These are phyloP conservation scores for Aureobasidium sp. DNA, from an alignment of 2,329 filamentous ascomycete species.

Conservation along the genomic window DNA sequence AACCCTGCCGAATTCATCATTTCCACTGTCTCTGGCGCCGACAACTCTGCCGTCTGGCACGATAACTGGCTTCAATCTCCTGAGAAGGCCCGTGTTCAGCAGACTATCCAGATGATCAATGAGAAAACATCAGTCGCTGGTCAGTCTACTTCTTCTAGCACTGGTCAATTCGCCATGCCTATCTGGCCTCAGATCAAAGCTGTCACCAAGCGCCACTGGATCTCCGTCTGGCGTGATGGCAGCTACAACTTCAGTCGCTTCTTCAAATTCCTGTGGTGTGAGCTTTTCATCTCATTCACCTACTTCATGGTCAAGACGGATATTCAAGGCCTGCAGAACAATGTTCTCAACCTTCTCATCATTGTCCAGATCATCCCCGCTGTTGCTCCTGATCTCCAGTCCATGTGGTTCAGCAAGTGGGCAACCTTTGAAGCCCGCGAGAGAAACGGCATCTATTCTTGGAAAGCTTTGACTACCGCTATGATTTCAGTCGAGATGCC, in stretches of 20 bases:
- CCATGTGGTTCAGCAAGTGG: constrained; percentile 48
- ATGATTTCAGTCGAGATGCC: constrained; percentile 64
- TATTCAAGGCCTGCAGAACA: constrained; percentile 28
- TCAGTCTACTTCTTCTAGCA: neutral
- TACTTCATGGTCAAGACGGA: constrained; percentile 32
- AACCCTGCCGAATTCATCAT: constrained; percentile 77
- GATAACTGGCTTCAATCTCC: constrained; percentile 41
- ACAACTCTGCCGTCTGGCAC: constrained; percentile 33
- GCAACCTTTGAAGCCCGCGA: constrained; percentile 52
- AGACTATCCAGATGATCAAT: constrained; percentile 18
- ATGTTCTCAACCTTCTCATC: constrained; percentile 11
- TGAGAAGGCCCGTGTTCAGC: constrained; percentile 36
- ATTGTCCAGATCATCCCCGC: constrained; percentile 9
- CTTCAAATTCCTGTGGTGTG: constrained; percentile 45
- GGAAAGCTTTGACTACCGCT: constrained; percentile 61
- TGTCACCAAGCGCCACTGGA: constrained; percentile 9
- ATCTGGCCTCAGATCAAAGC: constrained; percentile 9
- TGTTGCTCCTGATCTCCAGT: constrained; percentile 21
- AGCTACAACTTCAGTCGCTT: constrained; percentile 15
- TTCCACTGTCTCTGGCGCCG: constrained; percentile 41
- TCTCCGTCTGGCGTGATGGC: constrained; percentile 10
- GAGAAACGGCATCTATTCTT: constrained; percentile 53
- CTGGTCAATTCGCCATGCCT: constrained; percentile 9
- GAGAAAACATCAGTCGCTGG: neutral
- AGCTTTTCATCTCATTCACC: constrained; percentile 37